Conservation (phyloP, 768 basidiomycete genomes). For the Phylloporus sp. region DNA sequence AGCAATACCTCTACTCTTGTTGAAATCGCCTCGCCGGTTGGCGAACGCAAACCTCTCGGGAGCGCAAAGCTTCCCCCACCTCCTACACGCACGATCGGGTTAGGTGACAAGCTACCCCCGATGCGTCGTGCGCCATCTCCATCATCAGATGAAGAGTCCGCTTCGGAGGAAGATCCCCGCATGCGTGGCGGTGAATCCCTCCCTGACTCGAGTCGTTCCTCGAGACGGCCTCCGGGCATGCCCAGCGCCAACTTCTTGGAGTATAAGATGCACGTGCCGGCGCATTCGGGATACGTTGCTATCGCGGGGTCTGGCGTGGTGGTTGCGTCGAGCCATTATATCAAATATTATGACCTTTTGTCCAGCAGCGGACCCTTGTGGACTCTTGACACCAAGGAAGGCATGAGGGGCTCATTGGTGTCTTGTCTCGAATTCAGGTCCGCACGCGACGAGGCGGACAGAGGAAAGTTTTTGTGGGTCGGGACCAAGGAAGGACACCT, state of each 20-base stretch:
- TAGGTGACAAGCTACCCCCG: slow-evolving; percentile 68
- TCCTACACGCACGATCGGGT: slow-evolving; percentile 67
- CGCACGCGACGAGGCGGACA: slow-evolving; percentile 39
- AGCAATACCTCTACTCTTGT: background rate
- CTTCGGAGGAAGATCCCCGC: slow-evolving; percentile 55
- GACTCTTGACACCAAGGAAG: slow-evolving; percentile 59
- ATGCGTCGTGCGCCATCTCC: slow-evolving; percentile 45
- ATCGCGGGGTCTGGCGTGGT: slow-evolving; percentile 57
- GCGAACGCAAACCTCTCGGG: slow-evolving; percentile 27
- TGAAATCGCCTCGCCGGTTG: slow-evolving; percentile 20
- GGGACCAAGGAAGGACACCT: slow-evolving; percentile 91
- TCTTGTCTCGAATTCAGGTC: slow-evolving; percentile 78
- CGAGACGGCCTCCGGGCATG: slow-evolving; percentile 45
- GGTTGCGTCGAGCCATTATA: slow-evolving; percentile 52
- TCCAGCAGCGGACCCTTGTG: slow-evolving; percentile 43
- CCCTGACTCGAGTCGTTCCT: slow-evolving; percentile 68
- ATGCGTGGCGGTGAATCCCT: slow-evolving; percentile 48
- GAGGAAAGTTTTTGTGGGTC: slow-evolving; percentile 71
- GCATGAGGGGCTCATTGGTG: slow-evolving; percentile 65
- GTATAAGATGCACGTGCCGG: slow-evolving; percentile 49
- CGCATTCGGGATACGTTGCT: slow-evolving; percentile 52
- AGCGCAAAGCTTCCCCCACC: slow-evolving; percentile 57
- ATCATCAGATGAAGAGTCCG: slow-evolving; percentile 51
- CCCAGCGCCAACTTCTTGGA: slow-evolving; percentile 35
- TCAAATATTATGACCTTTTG: slow-evolving; percentile 62